Percentiles rank a stretch among this genome's conserved stretches.
These are phyloP conservation scores for Aspergillus tubingensis DNA, from an alignment of 2,329 filamentous ascomycete genomes.

Conservation along the genomic window DNA sequence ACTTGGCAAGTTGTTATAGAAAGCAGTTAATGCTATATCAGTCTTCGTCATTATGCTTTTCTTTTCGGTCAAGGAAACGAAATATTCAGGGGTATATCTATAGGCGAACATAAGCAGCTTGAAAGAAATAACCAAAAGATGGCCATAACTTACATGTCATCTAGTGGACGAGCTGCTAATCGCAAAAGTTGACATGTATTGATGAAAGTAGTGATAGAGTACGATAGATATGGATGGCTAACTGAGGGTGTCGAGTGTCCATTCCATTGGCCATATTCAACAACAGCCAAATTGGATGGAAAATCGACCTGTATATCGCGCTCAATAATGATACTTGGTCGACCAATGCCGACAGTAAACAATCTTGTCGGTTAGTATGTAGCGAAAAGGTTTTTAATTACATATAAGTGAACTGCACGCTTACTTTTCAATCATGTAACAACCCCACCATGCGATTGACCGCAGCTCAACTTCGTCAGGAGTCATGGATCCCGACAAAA, in stretches of 20 bases:
- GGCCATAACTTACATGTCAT: background rate
- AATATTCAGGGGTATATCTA: background rate
- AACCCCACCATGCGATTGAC: background rate
- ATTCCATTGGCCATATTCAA: too few relatives aligned
- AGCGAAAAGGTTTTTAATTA: too few relatives aligned
- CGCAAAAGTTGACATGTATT: background rate
- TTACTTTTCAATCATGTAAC: background rate
- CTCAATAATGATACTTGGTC: background rate
- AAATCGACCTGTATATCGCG: background rate
- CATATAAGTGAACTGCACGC: background rate
- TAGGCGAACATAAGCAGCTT: too few relatives aligned
- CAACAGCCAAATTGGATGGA: background rate
- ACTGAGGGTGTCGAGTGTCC: too few relatives aligned
- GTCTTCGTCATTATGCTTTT: background rate
- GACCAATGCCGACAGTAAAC: background rate
- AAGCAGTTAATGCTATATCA: background rate
- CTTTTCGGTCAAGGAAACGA: background rate
- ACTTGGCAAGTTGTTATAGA: background rate
- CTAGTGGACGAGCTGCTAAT: background rate
- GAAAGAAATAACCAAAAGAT: too few relatives aligned
- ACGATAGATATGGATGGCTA: background rate
- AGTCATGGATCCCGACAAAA: background rate
- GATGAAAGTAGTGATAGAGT: background rate
- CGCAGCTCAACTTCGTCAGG: background rate
- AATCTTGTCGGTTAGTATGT: background rate